Evolutionary conservation across 2,329 filamentous ascomycete species (phyloP).

Genomic region (Zymoseptoria ardabiliae): DNA sequence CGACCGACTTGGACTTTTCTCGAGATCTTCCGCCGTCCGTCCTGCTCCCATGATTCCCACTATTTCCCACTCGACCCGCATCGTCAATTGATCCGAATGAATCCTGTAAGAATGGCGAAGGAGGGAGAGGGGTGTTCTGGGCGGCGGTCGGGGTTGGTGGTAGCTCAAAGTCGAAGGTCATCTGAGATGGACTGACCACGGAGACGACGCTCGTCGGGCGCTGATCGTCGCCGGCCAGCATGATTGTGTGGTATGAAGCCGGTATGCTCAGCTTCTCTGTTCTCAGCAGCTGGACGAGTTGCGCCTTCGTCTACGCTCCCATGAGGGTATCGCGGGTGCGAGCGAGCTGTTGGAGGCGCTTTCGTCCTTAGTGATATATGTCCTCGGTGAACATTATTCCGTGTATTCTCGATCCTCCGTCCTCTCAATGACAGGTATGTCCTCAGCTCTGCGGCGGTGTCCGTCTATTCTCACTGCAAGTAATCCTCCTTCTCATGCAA

Average conservation of each 20-base stretch:
- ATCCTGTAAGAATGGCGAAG: constrained; percentile 7
- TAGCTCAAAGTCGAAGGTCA: constrained; percentile 27
- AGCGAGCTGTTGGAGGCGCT: neutral
- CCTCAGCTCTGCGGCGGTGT: neutral
- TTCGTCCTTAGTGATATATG: neutral
- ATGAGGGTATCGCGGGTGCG: neutral
- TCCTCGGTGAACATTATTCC: neutral
- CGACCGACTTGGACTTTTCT: neutral
- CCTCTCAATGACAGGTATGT: neutral
- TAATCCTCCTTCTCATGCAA: neutral
- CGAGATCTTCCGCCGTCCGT: neutral
- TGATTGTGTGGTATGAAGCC: neutral
- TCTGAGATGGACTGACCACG: constrained; percentile 22
- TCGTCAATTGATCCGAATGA: neutral
- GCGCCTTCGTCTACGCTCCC: neutral
- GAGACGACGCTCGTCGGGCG: constrained; percentile 4
- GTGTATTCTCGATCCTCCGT: neutral
- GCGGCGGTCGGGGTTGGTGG: constrained; percentile 3
- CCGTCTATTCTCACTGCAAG: neutral
- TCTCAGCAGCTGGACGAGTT: neutral
- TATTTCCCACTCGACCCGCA: neutral
- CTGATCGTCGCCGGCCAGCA: neutral
- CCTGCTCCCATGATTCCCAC: neutral
- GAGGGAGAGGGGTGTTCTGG: constrained; percentile 3
- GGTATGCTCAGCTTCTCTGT: neutral